Base-by-base conservation (phyloP, 225 moss, liverwort and hornwort species). In the Physcomitrium patens region DNA sequence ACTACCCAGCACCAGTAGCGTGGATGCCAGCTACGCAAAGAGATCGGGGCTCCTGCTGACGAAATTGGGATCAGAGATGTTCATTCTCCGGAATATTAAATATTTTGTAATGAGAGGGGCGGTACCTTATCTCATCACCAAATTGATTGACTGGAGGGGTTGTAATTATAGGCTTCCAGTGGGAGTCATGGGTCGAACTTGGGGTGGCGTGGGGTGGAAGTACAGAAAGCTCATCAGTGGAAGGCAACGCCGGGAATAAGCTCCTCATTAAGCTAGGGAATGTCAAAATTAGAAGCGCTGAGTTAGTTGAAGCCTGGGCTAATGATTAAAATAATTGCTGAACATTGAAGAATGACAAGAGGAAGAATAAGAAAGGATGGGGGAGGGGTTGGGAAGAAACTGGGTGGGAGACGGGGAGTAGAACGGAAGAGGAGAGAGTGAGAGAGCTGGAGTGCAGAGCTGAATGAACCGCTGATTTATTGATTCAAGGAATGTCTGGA, bases 401-500 rank as follows among this genome's bases (percentile, higher is more conserved):
- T 12, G 5, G 53, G 53, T 5, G 15, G 60, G 62, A 62, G 9
- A 1, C 3, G 17, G 14, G 27, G 31, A 0, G 28, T 11, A 7
- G 8, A 28, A 27, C 24, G 1, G n/a, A 37, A 7, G 31, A 37
- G 31, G 31, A 37, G 31, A 37, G 31, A 37, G 31, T 7, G 31
- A 37, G 31, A 37, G 31, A 37, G 31, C 31, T 1, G 5, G 31
- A 37, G 31, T 37, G 31, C 31, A 4, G 31, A 37, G 31, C 2
- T 28, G 28, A 16, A 41, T 71, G 27, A 59, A 53, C 53, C n/a
- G 53, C 18, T 48, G 68, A 73, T 63, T 37, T 8, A 37, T 45
- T 53, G 70, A 66, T 55, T 53, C 65, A 66, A 78, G 78, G 75
- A 83, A 83, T 83, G 78, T 83, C 15, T 60, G 55, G 75, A 71